Base-by-base conservation (phyloP, 2,329 filamentous ascomycete genomes). In the Stemphylium lycopersici region DNA sequence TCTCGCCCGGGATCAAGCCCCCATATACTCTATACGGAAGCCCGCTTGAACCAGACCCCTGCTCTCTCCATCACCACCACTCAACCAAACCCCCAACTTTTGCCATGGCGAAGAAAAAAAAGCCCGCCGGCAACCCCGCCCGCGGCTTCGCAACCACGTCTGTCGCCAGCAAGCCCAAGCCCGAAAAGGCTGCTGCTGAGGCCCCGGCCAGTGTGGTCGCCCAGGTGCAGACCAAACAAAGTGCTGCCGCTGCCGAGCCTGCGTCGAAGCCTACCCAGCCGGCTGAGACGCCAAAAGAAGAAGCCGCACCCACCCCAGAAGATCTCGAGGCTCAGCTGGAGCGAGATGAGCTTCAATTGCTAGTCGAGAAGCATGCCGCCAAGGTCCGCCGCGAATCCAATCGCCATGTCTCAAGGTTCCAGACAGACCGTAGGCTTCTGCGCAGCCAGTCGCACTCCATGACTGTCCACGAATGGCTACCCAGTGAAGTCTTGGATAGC, bases 101-200 rank as follows among this genome's bases (percentile, higher is more conserved):
- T 22, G 68, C 59, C 62, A 93, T 93, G 90, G 88, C 89, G 77
- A 96, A 96, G 79, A 96, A 97, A 80, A 96, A 91, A 82, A 98
- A 97, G 84, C 83, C 90, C 50, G 85, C 86, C 22, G 85, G 88
- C 29, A 98, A 97, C 76, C 91, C 93, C 55, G 91, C 92, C 34
- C 84, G 95, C 75, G 95, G 93, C 15, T 96, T 97, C 78, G 91
- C 93, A 61, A 99, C 95, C 4, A 96, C 91, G 11, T 98, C 93
- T 1, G 84, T 96, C 55, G 91, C 92, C 38, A 96, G 91, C 20
- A 96, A 90, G 72, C 81, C 84, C 40, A 91, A 93, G 68, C 63
- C 33, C 7, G 70, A 72, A 20, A 70, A 67, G 52, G 31, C 49
- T 26, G 37, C 41, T 6, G 55, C 38, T 31, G 73, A 75, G 38